phyloP scores from a whole-genome alignment of 305 asterid species.

The Solanum chacoense region DNA sequence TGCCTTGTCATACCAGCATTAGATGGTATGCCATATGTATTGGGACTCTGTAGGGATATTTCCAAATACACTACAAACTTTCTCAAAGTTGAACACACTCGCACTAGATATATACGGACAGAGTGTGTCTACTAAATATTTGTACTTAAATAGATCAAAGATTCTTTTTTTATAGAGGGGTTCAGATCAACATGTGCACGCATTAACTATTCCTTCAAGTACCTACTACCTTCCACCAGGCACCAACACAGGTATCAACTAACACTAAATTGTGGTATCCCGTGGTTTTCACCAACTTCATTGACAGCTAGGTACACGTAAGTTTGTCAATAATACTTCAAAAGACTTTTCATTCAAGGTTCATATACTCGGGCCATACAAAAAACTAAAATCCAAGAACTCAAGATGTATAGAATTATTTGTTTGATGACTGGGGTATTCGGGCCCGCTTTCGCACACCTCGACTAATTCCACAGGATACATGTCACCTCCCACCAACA shows the following conservation, averaged over 20 bases:
- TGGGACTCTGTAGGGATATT: not conserved
- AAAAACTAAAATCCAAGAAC: not conserved
- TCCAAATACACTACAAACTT: not conserved
- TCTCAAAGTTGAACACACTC: not conserved
- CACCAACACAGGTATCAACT: not conserved
- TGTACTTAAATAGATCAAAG: not conserved
- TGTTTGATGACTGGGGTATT: not conserved
- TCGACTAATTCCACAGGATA: not conserved
- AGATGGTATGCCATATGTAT: not conserved
- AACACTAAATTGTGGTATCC: not conserved
- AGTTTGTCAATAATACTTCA: not conserved
- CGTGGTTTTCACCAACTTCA: not conserved
- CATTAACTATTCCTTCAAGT: not conserved
- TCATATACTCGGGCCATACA: not conserved
- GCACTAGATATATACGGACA: not conserved
- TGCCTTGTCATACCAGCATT: not conserved
- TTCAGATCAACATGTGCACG: not conserved
- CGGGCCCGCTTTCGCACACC: not conserved
- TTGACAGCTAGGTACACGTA: not conserved
- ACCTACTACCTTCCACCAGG: not conserved
- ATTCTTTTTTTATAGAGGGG: not conserved
- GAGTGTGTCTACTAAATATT: not conserved
- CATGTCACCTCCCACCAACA: not conserved
- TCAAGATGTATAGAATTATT: not conserved
- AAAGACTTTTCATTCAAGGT: not conserved